Base-by-base conservation (phyloP, 345 rosid species). In the Garcia nutans region DNA sequence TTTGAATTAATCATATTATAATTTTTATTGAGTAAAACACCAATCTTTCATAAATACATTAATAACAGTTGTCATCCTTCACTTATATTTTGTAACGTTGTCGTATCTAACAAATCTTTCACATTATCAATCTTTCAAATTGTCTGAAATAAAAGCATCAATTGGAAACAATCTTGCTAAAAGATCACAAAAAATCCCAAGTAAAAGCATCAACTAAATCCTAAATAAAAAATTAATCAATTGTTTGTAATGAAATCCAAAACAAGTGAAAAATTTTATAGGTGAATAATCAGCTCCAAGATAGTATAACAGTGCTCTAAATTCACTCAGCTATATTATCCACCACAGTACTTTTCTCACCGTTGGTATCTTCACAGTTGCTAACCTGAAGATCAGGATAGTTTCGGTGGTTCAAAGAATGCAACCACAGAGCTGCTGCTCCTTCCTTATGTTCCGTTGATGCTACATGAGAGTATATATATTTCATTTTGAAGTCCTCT, bases 351-450 rank as follows among this genome's bases (percentile, higher is more conserved):
- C 56, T 31, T 77, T 49, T 52, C 15, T 11, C 60, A 44, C 19
- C 67, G 66, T 55, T 20, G 1, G 37, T 56, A 45, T 56, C 76
- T 74, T 67, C 77, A 24, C 44, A 54, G 78, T 56, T 24, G 19
- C 17, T 65, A 31, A 44, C 60, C 33, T 61, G 81, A 62, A 93
- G 83, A 83, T 90, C 94, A 3, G 97, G 90, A 80, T 89, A 93
- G 83, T 96, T 96, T 74, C 97, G 80, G 80, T 87, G 76, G 82
- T 96, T 93, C 73, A 96, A 66, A 3, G 99, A 96, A 88, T 93
- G 99, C 89, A 96, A 83, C 99, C 99, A 96, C 70, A 96, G 81
- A 19, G 85, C 95, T 17, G 93, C 95, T 8, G 74, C 80, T 79
- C 97, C 98, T 73, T 92, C 97, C 84, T 90, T 91, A 45, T 84